phyloP scores from a whole-genome alignment of 306 rosid species.

The Coriaria nepalensis region DNA sequence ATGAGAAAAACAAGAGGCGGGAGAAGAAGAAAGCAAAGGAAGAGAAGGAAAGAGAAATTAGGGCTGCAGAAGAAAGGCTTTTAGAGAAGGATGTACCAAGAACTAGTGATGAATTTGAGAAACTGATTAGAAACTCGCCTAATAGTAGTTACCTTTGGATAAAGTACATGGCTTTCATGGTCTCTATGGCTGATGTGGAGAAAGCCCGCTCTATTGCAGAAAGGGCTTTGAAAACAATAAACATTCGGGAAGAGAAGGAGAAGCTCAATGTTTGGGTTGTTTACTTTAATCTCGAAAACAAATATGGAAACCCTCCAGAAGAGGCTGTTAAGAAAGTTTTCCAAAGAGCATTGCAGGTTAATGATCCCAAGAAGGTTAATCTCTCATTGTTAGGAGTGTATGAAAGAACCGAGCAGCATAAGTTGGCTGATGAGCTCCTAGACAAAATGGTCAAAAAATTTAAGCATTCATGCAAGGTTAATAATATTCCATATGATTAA shows the following conservation, averaged over 20 bases:
- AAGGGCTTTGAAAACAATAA: constrained; percentile 86
- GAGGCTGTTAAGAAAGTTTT: constrained; percentile 72
- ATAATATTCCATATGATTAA: neutral
- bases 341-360: constrained; percentile 62
- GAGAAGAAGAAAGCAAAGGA: constrained; percentile 53
- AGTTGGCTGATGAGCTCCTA: constrained; percentile 61
- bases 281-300: constrained; percentile 78
- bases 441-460: constrained; percentile 72
- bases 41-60: constrained; percentile 70
- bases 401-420: constrained; percentile 66
- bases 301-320: constrained; percentile 75
- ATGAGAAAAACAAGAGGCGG: constrained; percentile 45
- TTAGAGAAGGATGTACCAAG: constrained; percentile 71
- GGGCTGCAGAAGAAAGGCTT: constrained; percentile 72
- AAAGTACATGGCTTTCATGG: constrained; percentile 70
- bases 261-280: constrained; percentile 90
- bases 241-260: constrained; percentile 78
- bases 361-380: constrained; percentile 67
- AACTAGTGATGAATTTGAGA: constrained; percentile 86
- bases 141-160: constrained; percentile 86
- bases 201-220: constrained; percentile 88
- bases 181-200: constrained; percentile 65
- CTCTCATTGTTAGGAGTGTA: constrained; percentile 75
- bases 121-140: constrained; percentile 74
- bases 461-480: constrained; percentile 86